These are phyloP conservation scores for Oxytropis ochrocephala DNA, from an alignment of 306 rosid species.

Conservation along the genomic window DNA sequence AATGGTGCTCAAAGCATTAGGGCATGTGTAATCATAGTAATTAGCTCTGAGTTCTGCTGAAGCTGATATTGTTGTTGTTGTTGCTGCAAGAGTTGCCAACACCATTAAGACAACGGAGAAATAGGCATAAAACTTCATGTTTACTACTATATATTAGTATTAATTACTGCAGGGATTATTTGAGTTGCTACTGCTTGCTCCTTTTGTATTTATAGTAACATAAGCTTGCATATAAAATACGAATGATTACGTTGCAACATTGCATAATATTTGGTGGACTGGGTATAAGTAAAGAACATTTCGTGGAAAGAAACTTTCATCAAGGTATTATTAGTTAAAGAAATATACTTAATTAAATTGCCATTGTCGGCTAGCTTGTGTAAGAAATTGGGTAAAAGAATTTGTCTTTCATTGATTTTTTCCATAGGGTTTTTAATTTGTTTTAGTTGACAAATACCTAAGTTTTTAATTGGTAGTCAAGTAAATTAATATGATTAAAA, in stretches of 20 bases:
- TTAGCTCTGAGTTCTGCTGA: conserved; percentile 18
- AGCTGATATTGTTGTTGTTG: not conserved
- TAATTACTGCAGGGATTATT: not conserved
- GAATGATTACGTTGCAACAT: not conserved
- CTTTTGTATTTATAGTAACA: conserved; percentile 13
- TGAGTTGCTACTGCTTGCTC: not conserved
- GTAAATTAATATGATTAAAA: too few relatives aligned
- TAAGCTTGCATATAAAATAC: not conserved
- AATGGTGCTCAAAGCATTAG: conserved; percentile 27
- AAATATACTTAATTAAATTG: not conserved
- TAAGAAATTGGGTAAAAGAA: not conserved
- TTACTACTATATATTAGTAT: not conserved
- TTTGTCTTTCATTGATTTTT: conserved; percentile 15
- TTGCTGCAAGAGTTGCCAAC: conserved; percentile 21
- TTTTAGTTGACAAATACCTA: too few relatives aligned
- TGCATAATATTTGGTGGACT: not conserved
- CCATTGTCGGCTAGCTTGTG: not conserved
- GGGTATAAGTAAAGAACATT: conserved; percentile 6
- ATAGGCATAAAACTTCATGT: conserved; percentile 9
- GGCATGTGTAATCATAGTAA: conserved; percentile 31
- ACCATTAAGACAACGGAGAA: not conserved
- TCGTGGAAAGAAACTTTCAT: conserved; percentile 15
- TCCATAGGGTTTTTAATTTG: too few relatives aligned
- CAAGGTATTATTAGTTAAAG: not conserved
- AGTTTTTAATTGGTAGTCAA: too few relatives aligned